Conservation (phyloP, 2,329 filamentous ascomycete genomes). For the Macroventuria anomochaeta region DNA sequence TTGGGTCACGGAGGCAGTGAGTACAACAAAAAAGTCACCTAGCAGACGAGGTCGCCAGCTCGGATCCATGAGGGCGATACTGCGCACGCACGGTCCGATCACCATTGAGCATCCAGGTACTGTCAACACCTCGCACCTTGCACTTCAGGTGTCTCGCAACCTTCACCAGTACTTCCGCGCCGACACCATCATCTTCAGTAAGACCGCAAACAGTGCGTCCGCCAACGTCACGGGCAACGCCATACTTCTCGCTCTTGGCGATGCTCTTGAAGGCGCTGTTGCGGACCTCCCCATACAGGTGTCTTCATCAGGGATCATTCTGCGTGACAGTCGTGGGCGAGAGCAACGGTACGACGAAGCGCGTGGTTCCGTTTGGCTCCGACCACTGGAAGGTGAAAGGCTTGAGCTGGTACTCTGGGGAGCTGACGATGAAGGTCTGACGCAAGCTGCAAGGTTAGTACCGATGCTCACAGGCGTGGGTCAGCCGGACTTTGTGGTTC, state of each 20-base stretch:
- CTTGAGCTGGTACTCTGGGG: slow-evolving; percentile 66
- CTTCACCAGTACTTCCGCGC: slow-evolving; percentile 65
- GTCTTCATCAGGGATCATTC: slow-evolving; percentile 21
- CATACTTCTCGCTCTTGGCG: slow-evolving; percentile 50
- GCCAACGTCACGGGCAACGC: slow-evolving; percentile 51
- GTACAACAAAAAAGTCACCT: slow-evolving; percentile 10
- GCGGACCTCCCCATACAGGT: slow-evolving; percentile 43
- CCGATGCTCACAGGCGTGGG: slow-evolving; percentile 64
- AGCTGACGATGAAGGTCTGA: slow-evolving; percentile 54
- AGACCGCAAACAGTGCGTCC: background rate
- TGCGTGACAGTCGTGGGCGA: slow-evolving; percentile 32
- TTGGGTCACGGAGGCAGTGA: slow-evolving; percentile 9
- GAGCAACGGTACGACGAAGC: slow-evolving; percentile 36
- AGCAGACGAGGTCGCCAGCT: slow-evolving; percentile 57
- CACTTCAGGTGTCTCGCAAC: slow-evolving; percentile 63
- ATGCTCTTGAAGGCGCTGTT: slow-evolving; percentile 26
- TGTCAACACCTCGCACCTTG: slow-evolving; percentile 45
- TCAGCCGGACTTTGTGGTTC: slow-evolving; percentile 64
- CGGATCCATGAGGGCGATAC: slow-evolving; percentile 61
- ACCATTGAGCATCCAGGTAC: slow-evolving; percentile 48
- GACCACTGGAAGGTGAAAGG: slow-evolving; percentile 55
- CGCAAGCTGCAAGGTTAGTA: slow-evolving; percentile 59
- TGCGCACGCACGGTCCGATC: slow-evolving; percentile 57
- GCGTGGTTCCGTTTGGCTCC: slow-evolving; percentile 60
- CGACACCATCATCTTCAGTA: slow-evolving; percentile 53